A percentile compares a stretch with the other conserved stretches of the same genome.
phyloP scores from a whole-genome alignment of 2,329 filamentous ascomycete genomes.

The Aspergillus fumigatiaffinis region DNA sequence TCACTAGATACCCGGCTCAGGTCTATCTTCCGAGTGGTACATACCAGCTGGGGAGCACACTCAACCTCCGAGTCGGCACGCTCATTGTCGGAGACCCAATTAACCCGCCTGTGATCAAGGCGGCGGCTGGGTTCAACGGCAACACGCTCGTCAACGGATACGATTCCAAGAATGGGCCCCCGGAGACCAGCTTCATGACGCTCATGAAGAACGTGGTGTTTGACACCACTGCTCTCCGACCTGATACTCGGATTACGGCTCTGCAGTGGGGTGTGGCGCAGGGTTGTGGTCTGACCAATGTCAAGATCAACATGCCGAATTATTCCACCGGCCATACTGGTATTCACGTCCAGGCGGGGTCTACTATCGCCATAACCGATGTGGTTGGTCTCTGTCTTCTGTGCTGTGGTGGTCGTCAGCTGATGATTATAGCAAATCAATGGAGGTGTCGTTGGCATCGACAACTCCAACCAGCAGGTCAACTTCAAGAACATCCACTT shows the following conservation, averaged over 20 bases:
- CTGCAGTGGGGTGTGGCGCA: slow-evolving; percentile 36
- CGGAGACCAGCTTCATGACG: slow-evolving; percentile 30
- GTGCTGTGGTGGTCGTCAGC: no score
- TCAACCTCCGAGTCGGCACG: slow-evolving; percentile 27
- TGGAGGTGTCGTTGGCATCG: slow-evolving; percentile 27
- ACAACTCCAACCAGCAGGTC: slow-evolving; percentile 29
- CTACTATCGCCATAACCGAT: slow-evolving; percentile 25
- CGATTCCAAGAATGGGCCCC: slow-evolving; percentile 17
- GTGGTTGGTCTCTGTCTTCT: slow-evolving; percentile 14
- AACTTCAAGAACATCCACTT: slow-evolving; percentile 51
- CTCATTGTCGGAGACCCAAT: slow-evolving; percentile 31
- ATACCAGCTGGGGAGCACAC: slow-evolving; percentile 21
- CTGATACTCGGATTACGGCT: slow-evolving; percentile 18
- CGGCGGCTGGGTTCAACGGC: slow-evolving; percentile 20
- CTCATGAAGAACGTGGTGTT: slow-evolving; percentile 31
- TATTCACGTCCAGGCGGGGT: slow-evolving; percentile 21
- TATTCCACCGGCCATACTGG: slow-evolving; percentile 25
- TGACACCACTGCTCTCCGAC: slow-evolving; percentile 24
- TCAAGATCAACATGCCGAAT: slow-evolving; percentile 31
- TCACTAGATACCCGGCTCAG: slow-evolving; percentile 24
- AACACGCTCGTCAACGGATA: slow-evolving; percentile 28
- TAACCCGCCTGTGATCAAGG: slow-evolving; percentile 27
- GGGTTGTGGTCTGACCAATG: slow-evolving; percentile 29
- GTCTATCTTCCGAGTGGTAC: slow-evolving; percentile 27
- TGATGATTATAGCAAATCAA: slow-evolving; percentile 15